Evolutionary conservation across 75 land plant species (phyloP), one percentile per base, ranked within the genome.

Genomic region (Ceratopteris richardii): DNA sequence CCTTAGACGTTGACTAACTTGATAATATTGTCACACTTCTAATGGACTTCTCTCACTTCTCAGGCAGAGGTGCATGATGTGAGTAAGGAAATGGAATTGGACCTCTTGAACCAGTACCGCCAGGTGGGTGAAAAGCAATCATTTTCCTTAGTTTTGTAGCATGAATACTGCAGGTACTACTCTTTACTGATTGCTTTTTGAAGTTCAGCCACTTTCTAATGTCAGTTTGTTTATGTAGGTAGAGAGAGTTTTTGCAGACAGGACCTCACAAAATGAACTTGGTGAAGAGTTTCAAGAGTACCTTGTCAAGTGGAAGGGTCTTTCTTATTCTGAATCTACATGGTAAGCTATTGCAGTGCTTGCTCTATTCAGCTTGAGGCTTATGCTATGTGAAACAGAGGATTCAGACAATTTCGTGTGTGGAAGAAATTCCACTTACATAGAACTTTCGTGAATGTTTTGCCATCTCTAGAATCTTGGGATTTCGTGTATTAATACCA

Each of bases 11-110:
- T 1, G 25, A 4, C 5, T 24, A 19, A 24, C 6, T 3, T 19
- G 54, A 22, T 24, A 46, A 46, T n/a, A 6, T 46, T 46, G 18
- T 46, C 22, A 5, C 46, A 10, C 53, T 6, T 46, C n/a, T 47
- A 24, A 24, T 44, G 29, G 2, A 48, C 23, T 37, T 9, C 1
- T 63, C 24, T 36, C 19, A 12, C 21, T 29, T 65, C 27, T 22
- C 72, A 95, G 99, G 84, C 82, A 64, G 99, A 95, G 71, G 78
- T 90, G 17, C 87, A 90, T 84, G 99, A 95, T 80, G 90, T 95
- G 7, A 73, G 88, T 74, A 95, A 95, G 76, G 99, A 95, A 63
- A 95, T 95, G 99, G 99, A 95, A 60, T 51, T 95, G 55, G 97
- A 90, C 54, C 76, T 95, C 18, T 75, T 95, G 39, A 95, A 87